Evolutionary conservation across 2,329 filamentous ascomycete species (phyloP), one percentile per base, ranked within the genome.

Genomic region (Cladophialophora carrionii): DNA sequence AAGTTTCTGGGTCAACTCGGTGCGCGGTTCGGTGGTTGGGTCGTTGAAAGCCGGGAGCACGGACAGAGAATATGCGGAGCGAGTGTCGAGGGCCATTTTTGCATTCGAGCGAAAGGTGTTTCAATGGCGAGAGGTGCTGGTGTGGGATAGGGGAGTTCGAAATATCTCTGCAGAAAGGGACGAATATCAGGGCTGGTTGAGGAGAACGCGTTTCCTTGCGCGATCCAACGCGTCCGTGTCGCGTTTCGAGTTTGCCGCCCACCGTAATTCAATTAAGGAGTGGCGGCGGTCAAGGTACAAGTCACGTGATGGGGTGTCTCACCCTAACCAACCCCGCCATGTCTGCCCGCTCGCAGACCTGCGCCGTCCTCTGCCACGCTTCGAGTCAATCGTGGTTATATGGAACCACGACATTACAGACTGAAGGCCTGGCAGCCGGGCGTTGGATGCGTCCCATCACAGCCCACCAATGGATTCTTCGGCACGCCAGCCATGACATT

Each of bases 61-160:
- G 74, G 89, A 93, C 72, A 94, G 83, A 4, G 92, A 89, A 78
- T 93, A 97, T 57, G 92, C 88, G 68, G 91, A 92, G 80, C 91
- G 90, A 74, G 89, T 86, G 84, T 99, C 94, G 91, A 96, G 46
- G n/a, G 65, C 62, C 62, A 67, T 64, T 9, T 2, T 65, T 62
- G 54, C 22, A 48, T 6, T n/a, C 6, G 34, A 31, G n/a, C 2
- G 26, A 31, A 12, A 54, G 60, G 8, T 62, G 41, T 20, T n/a
- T n/a, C 34, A 46, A n/a, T 14, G 31, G 17, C 9, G 9, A 12
- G 9, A 46, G 54, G 4, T 24, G 37, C 37, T 43, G 37, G 37
- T n/a, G 37, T 17, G 17, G 37, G n/a, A n/a, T 17, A 43, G 37
- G 37, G 37, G 37, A 17, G 17, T n/a, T 41, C 17, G 37, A 20